Evolutionary conservation across 1,139 yeast species (phyloP).

Genomic region (Candida tetrigidarum): DNA sequence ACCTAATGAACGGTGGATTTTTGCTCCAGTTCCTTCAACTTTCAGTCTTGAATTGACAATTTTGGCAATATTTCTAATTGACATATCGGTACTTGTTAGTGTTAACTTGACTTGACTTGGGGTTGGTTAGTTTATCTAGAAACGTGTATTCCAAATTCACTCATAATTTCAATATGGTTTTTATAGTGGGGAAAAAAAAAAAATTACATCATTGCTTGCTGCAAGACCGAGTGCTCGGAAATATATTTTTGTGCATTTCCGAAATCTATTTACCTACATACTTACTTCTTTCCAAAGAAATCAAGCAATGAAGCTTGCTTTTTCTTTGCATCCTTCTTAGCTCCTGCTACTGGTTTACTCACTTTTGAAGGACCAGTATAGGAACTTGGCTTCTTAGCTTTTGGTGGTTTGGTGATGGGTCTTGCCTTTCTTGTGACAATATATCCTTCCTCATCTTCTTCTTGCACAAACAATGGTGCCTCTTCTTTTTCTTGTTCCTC

Average conservation of each 20-base stretch:
- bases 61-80: conserved; percentile 57
- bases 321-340: conserved; percentile 25
- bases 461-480: conserved; percentile 19
- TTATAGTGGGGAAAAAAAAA: not conserved
- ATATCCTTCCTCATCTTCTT: conserved; percentile 47
- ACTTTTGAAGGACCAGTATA: conserved; percentile 10
- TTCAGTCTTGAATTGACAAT: conserved; percentile 71
- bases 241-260: not conserved
- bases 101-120: too few species aligned
- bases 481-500: conserved; percentile 10
- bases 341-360: conserved; percentile 9
- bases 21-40: conserved; percentile 87
- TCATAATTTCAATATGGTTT: not conserved
- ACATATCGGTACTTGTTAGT: too few species aligned
- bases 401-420: conserved; percentile 20
- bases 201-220: too few species aligned
- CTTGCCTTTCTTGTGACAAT: conserved; percentile 33
- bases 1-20: conserved; percentile 83
- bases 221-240: too few species aligned
- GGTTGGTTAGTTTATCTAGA: too few species aligned
- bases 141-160: too few species aligned
- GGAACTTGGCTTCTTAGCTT: conserved; percentile 13
- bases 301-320: conserved; percentile 45
- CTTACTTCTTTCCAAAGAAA: conserved; percentile 35
- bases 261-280: not conserved